phyloP scores from a whole-genome alignment of 1,284 basidiomycete species.

The Fomitopsis palustris region DNA sequence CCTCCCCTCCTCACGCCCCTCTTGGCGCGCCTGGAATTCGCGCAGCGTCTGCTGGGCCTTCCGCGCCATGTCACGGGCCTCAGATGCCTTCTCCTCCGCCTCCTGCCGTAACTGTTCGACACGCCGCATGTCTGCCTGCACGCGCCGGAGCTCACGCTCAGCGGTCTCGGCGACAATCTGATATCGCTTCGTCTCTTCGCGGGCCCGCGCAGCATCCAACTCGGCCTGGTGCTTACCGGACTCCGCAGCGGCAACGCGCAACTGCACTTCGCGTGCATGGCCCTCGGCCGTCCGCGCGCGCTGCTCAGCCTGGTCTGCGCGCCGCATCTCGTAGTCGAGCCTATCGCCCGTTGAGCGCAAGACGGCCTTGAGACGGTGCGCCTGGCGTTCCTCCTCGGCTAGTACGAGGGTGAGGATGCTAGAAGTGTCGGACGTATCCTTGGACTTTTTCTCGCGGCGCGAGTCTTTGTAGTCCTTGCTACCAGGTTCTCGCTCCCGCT shows the following conservation, averaged over 20 bases:
- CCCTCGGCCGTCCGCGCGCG: constrained; percentile 53
- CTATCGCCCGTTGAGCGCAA: constrained; percentile 51
- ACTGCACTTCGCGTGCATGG: constrained; percentile 39
- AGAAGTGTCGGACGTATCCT: constrained; percentile 26
- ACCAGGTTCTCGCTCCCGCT: constrained; percentile 18
- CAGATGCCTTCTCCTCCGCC: constrained; percentile 43
- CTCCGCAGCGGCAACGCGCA: constrained; percentile 41
- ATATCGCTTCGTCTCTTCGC: constrained; percentile 46
- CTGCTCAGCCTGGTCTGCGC: constrained; percentile 46
- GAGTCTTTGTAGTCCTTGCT: constrained; percentile 7
- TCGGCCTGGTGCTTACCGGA: constrained; percentile 43
- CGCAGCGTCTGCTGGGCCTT: constrained; percentile 44
- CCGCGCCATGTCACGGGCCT: constrained; percentile 44
- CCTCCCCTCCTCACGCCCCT: constrained; percentile 40
- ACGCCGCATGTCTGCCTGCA: constrained; percentile 39
- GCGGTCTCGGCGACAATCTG: constrained; percentile 46
- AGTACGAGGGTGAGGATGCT: constrained; percentile 42
- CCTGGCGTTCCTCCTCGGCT: constrained; percentile 61
- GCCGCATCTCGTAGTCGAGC: constrained; percentile 53
- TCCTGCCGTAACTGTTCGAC: constrained; percentile 44
- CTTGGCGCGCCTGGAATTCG: constrained; percentile 45
- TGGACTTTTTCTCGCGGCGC: constrained; percentile 12
- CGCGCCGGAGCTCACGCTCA: constrained; percentile 45
- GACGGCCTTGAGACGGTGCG: constrained; percentile 51
- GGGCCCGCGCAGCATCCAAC: constrained; percentile 40